These are phyloP conservation scores for Quercus agrifolia DNA, from an alignment of 306 rosid species.

Conservation along the genomic window DNA sequence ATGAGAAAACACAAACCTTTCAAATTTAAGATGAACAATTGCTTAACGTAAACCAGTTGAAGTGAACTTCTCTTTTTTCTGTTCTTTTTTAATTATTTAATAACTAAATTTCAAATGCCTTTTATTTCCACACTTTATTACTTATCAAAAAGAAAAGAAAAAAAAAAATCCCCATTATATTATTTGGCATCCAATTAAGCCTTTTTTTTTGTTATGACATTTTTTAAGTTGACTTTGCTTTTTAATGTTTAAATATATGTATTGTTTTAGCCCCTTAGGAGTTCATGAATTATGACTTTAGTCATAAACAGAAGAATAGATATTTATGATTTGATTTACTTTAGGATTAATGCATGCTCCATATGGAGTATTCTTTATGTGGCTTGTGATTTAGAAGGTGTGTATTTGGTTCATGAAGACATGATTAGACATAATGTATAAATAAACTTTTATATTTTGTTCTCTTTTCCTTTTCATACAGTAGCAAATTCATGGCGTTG, in stretches of 20 bases:
- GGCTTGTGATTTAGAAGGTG: not conserved
- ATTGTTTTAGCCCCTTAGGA: not conserved
- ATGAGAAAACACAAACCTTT: not conserved
- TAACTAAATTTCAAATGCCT: not conserved
- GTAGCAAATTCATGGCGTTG: not conserved
- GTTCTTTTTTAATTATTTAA: too few species aligned
- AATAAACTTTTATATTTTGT: not conserved
- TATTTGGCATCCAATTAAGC: not conserved
- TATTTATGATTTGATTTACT: not conserved
- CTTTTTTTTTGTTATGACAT: not conserved
- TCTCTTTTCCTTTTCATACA: not conserved
- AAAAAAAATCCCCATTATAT: not conserved
- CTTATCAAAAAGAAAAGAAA: not conserved
- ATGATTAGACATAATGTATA: not conserved
- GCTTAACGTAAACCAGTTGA: not conserved
- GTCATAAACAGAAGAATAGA: not conserved
- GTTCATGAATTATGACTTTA: not conserved
- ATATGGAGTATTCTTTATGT: not conserved
- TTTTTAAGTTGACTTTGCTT: not conserved
- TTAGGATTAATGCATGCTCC: not conserved
- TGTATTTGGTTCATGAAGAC: not conserved
- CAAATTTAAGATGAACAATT: not conserved
- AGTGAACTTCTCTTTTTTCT: not conserved
- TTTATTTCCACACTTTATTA: not conserved
- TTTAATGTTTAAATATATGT: not conserved